phyloP scores from a whole-genome alignment of 2,329 filamentous ascomycete genomes.

The Sporothrix phasma region DNA sequence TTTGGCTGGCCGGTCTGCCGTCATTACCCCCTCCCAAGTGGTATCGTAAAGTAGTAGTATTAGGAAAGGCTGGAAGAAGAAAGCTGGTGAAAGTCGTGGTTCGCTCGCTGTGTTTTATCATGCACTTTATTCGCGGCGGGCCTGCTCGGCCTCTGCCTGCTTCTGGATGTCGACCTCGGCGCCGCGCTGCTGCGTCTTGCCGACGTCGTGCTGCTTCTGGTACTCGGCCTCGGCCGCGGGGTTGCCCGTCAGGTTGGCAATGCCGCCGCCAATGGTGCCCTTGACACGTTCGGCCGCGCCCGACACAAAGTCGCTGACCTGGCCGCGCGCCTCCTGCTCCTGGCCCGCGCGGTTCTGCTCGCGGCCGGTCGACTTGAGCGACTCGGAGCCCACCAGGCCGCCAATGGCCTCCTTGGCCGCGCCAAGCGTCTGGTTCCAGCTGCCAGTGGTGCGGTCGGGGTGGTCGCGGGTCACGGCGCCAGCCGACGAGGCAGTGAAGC shows the following conservation, averaged over 20 bases:
- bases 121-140: conserved; percentile 1
- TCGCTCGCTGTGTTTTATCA: too few species aligned
- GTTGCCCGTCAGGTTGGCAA: conserved; percentile 66
- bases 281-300: conserved; percentile 58
- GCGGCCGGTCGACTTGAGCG: conserved; percentile 62
- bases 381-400: conserved; percentile 63
- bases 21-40: not conserved
- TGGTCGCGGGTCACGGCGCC: conserved; percentile 65
- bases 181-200: conserved; percentile 71
- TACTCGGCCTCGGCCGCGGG: conserved; percentile 52
- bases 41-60: not conserved
- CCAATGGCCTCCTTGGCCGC: conserved; percentile 75
- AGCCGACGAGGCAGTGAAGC: conserved; percentile 56
- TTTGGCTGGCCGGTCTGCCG: not conserved
- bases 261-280: conserved; percentile 57
- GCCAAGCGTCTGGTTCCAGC: conserved; percentile 85
- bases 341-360: conserved; percentile 74
- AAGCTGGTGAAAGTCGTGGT: not conserved
- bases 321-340: conserved; percentile 71
- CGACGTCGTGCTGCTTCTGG: conserved; percentile 62
- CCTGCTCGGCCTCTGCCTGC: conserved; percentile 42
- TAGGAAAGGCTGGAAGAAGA: not conserved
- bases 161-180: conserved; percentile 74
- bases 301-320: conserved; percentile 61
- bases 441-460: conserved; percentile 59